Conservation (phyloP, 2,329 filamentous ascomycete genomes). For the Ascochyta clinopodiicola region DNA sequence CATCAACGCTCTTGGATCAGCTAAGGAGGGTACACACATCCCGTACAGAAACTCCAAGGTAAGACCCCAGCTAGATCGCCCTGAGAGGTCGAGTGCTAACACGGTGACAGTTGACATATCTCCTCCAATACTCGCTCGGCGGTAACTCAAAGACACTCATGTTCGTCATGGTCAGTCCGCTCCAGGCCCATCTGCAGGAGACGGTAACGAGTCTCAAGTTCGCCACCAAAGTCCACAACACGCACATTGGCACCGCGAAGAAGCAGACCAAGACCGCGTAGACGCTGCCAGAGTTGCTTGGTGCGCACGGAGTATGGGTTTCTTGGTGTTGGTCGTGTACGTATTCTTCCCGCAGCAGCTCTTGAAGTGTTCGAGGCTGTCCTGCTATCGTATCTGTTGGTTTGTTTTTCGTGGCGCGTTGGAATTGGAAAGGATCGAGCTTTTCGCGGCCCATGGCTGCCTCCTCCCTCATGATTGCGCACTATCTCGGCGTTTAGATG, state of each 20-base stretch:
- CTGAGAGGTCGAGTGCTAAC: conserved; percentile 15
- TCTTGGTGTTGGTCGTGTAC: conserved; percentile 5
- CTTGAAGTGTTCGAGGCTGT: conserved; percentile 19
- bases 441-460: conserved; percentile 7
- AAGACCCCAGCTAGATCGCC: conserved; percentile 30
- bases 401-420: not conserved
- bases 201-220: conserved; percentile 95
- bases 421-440: not conserved
- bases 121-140: conserved; percentile 91
- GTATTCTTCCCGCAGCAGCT: conserved; percentile 13
- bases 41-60: conserved; percentile 96
- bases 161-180: conserved; percentile 97
- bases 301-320: not conserved
- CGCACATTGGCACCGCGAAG: conserved; percentile 89
- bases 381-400: conserved; percentile 8
- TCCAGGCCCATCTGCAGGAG: conserved; percentile 89
- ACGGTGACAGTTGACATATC: conserved; percentile 74
- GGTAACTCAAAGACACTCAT: conserved; percentile 98
- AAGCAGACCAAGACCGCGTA: conserved; percentile 66
- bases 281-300: not conserved
- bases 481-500: conserved; percentile 4
- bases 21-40: conserved; percentile 78
- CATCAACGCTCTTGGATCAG: conserved; percentile 87
- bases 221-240: conserved; percentile 93
- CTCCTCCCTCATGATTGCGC: conserved; percentile 4